A percentile compares a stretch with the other conserved stretches of the same genome.
phyloP scores from a whole-genome alignment of 768 basidiomycete genomes.

The Tricholoma sp. region DNA sequence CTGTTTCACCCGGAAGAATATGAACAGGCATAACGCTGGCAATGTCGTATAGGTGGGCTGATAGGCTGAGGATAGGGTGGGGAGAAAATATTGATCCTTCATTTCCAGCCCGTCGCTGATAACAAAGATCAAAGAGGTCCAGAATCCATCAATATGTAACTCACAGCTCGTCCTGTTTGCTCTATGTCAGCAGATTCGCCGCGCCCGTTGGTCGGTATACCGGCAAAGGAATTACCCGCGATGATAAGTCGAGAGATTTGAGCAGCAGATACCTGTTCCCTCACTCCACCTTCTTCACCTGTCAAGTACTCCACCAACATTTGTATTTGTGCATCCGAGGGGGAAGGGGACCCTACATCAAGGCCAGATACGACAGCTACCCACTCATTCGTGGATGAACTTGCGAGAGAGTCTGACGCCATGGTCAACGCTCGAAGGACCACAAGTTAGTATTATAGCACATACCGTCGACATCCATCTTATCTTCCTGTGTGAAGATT shows the following conservation, averaged over 20 bases:
- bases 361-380: slow-evolving; percentile 85
- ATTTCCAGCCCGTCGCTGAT: slow-evolving; percentile 61
- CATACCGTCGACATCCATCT: slow-evolving; percentile 73
- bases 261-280: slow-evolving; percentile 60
- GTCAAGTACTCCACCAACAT: slow-evolving; percentile 88
- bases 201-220: slow-evolving; percentile 30
- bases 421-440: slow-evolving; percentile 2
- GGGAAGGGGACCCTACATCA: slow-evolving; percentile 59
- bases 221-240: slow-evolving; percentile 82
- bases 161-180: slow-evolving; percentile 54
- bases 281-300: slow-evolving; percentile 72
- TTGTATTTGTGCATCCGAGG: slow-evolving; percentile 70
- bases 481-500: slow-evolving; percentile 21
- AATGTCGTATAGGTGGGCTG: slow-evolving; percentile 70
- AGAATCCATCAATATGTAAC: slow-evolving; percentile 16
- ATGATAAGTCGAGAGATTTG: slow-evolving; percentile 83
- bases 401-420: neutral
- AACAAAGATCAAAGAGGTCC: slow-evolving; percentile 4
- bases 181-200: slow-evolving; percentile 25
- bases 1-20: slow-evolving; percentile 80
- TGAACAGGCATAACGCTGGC: slow-evolving; percentile 78
- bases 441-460: slow-evolving; percentile 2
- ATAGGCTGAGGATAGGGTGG: slow-evolving; percentile 68
- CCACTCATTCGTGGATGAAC: slow-evolving; percentile 56
- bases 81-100: slow-evolving; percentile 65